Conservation (phyloP, 176 grass and related monocot species). For the Rhipidocladum racemiflorum region DNA sequence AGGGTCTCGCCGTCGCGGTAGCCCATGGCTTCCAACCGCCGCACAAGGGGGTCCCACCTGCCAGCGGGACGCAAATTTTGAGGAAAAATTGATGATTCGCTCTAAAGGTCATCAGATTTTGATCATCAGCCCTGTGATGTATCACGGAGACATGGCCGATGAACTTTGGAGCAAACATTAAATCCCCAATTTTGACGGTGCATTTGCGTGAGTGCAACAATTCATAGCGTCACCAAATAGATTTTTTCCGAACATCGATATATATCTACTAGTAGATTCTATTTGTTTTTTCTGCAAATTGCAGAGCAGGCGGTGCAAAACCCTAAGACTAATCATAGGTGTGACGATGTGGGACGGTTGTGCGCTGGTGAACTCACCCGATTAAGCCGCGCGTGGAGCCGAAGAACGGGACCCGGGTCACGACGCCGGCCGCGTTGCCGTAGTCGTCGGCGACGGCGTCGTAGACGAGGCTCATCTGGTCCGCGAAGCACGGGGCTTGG, state of each 20-base stretch:
- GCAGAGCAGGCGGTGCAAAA: too few species aligned
- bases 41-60: slow-evolving; percentile 45
- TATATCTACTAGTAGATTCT: too few species aligned
- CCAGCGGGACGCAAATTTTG: neutral
- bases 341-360: neutral
- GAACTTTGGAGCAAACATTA: too few species aligned
- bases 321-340: too few species aligned
- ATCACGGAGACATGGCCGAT: too few species aligned
- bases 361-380: slow-evolving; percentile 3
- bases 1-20: slow-evolving; percentile 50
- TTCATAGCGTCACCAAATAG: neutral
- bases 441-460: slow-evolving; percentile 56
- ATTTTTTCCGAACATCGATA: too few species aligned
- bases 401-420: slow-evolving; percentile 51
- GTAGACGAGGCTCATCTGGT: slow-evolving; percentile 62
- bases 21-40: slow-evolving; percentile 33
- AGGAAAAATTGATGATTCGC: too few species aligned
- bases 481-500: slow-evolving; percentile 45
- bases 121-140: too few species aligned
- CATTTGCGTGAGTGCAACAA: neutral
- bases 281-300: too few species aligned
- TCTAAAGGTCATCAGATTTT: too few species aligned
- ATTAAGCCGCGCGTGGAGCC: slow-evolving; percentile 41
- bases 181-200: slow-evolving; percentile 7
- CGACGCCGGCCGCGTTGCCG: slow-evolving; percentile 49